A percentile compares a stretch with the other conserved stretches of the same genome.
Conservation (phyloP, 1,139 yeast species). For the Kodamaea suecica region DNA sequence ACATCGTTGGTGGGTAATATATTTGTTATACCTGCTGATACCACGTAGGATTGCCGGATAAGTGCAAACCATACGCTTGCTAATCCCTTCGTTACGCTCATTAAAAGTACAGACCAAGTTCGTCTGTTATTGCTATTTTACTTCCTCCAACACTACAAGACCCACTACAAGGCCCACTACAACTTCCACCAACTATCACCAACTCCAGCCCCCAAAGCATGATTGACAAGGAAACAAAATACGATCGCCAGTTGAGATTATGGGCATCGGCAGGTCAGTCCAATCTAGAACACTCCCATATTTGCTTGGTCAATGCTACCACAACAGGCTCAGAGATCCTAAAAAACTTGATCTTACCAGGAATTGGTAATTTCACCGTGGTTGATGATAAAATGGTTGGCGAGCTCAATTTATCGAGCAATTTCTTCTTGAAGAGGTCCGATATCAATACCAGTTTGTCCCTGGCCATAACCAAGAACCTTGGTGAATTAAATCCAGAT, state of each 20-base stretch:
- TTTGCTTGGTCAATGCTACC: slow-evolving; percentile 62
- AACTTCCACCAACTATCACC: neutral
- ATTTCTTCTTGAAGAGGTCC: slow-evolving; percentile 56
- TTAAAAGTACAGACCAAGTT: too few species aligned
- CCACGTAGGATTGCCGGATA: too few species aligned
- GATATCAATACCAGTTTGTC: slow-evolving; percentile 48
- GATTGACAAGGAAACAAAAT: slow-evolving; percentile 44
- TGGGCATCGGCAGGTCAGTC: slow-evolving; percentile 84
- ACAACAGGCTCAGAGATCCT: slow-evolving; percentile 64
- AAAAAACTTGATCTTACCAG: slow-evolving; percentile 80
- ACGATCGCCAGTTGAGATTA: slow-evolving; percentile 84
- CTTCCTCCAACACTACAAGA: neutral
- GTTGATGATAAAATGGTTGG: slow-evolving; percentile 46
- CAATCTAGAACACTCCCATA: slow-evolving; percentile 53
- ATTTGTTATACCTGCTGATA: too few species aligned
- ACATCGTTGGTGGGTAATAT: too few species aligned
- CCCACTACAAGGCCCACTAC: neutral
- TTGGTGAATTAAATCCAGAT: slow-evolving; percentile 61
- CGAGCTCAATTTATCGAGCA: slow-evolving; percentile 47
- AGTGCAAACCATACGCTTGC: too few species aligned
- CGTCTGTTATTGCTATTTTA: too few species aligned
- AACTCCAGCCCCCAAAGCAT: slow-evolving; percentile 2
- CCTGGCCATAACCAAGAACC: slow-evolving; percentile 32
- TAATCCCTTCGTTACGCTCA: too few species aligned
- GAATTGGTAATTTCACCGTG: slow-evolving; percentile 66